phyloP scores from a whole-genome alignment of 495 filamentous ascomycete genomes.

The Penicillium bovifimosum region DNA sequence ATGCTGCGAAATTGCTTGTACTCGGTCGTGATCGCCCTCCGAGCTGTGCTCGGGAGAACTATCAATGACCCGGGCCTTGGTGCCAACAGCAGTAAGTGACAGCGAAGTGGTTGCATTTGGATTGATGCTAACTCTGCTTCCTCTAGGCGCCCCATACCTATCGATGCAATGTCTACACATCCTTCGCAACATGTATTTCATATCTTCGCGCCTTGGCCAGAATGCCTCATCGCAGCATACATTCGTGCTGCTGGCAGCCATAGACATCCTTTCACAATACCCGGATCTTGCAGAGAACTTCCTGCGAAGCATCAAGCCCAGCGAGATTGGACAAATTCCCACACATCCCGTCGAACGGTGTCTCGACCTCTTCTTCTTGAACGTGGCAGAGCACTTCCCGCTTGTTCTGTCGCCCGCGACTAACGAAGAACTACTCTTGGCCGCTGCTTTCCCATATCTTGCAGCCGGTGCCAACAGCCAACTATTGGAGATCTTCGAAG shows the following conservation, averaged over 20 bases:
- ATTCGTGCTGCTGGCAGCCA: slow-evolving; percentile 81
- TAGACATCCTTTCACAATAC: slow-evolving; percentile 78
- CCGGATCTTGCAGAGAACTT: slow-evolving; percentile 65
- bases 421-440: slow-evolving; percentile 68
- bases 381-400: slow-evolving; percentile 81
- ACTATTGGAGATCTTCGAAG: slow-evolving; percentile 78
- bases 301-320: slow-evolving; percentile 56
- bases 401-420: slow-evolving; percentile 56
- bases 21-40: slow-evolving; percentile 67
- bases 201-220: slow-evolving; percentile 71
- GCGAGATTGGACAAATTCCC: slow-evolving; percentile 59
- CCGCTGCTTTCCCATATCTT: slow-evolving; percentile 73
- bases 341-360: slow-evolving; percentile 69
- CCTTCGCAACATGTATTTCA: slow-evolving; percentile 81
- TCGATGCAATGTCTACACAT: slow-evolving; percentile 72
- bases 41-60: slow-evolving; percentile 65
- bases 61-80: slow-evolving; percentile 51
- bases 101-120: background rate
- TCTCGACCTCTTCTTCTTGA: slow-evolving; percentile 87
- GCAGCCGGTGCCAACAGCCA: slow-evolving; percentile 55
- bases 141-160: slow-evolving; percentile 57
- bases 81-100: slow-evolving; percentile 47
- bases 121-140: background rate
- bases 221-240: slow-evolving; percentile 72
- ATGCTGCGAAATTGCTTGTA: slow-evolving; percentile 77